Conservation (phyloP, 768 basidiomycete genomes). For the Amanita rubescens region DNA sequence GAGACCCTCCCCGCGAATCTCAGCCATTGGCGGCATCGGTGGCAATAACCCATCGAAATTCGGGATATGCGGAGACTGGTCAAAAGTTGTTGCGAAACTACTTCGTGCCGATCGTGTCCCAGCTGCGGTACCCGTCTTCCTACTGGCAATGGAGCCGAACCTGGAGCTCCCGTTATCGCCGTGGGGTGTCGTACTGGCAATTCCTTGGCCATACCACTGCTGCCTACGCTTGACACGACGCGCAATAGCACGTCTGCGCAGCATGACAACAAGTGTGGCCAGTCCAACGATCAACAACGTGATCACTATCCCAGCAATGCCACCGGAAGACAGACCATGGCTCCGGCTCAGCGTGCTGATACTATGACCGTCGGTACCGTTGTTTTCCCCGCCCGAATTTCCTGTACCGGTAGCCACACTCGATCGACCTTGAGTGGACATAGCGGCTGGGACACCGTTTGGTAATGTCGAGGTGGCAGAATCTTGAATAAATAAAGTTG, state of each 20-base stretch:
- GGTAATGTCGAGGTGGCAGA: neutral
- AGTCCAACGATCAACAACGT: conserved; percentile 28
- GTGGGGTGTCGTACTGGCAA: conserved; percentile 16
- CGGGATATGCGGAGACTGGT: conserved; percentile 27
- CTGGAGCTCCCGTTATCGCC: conserved; percentile 17
- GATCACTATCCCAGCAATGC: conserved; percentile 39
- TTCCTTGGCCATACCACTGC: conserved; percentile 37
- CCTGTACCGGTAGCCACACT: neutral
- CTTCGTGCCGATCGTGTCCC: conserved; percentile 36
- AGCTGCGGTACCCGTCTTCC: conserved; percentile 8
- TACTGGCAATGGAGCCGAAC: conserved; percentile 10
- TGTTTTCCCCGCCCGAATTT: neutral
- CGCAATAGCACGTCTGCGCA: conserved; percentile 38
- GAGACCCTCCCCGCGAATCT: conserved; percentile 32
- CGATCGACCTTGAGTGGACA: neutral
- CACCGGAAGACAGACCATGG: conserved; percentile 32
- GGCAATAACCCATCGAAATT: conserved; percentile 23
- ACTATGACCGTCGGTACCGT: neutral
- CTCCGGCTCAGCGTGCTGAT: conserved; percentile 13
- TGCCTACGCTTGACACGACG: conserved; percentile 33
- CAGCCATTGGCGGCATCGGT: conserved; percentile 47
- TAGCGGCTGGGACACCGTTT: neutral
- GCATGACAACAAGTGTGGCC: conserved; percentile 29
- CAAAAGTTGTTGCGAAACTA: conserved; percentile 60
- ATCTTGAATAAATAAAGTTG: neutral